Evolutionary conservation across 768 basidiomycete species (phyloP), one percentile per base, ranked within the genome.

Genomic region (Kockovaella imperatae): DNA sequence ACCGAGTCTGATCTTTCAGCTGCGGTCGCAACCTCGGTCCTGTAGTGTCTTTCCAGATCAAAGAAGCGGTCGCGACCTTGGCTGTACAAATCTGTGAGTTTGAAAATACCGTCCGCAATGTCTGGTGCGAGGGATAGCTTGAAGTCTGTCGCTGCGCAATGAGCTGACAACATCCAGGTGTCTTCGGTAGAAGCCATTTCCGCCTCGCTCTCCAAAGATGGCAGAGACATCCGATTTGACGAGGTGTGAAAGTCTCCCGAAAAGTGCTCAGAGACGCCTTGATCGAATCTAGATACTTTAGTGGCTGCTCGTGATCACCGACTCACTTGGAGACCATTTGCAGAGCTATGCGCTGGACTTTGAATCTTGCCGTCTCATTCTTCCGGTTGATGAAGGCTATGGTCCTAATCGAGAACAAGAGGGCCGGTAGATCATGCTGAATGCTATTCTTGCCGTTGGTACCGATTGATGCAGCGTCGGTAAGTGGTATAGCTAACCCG

Each of bases 401-500:
- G 0, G 82, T 79, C 50, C 79, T 78, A 46, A 95, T 80, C 2
- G 88, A 84, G 62, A 90, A 83, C 20, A 97, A 71, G 72, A 97
- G 86, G 0, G 91, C 91, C 6, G 81, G 80, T 2, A 49, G 44
- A n/a, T n/a, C n/a, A n/a, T n/a, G n/a, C 28, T 35, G 5, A 23
- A 44, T 17, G 14, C 21, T 18, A 14, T 35, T 29, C 13, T 32
- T 21, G 8, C 45, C 20, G 24, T 18, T 47, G 25, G 42, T 40
- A 17, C 58, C 61, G 15, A 57, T 78, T 6, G 84, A 72, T 23
- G 79, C 76, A 45, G 81, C 78, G 45, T 81, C 75, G 0, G 78
- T 78, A 23, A 96, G 75, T 0, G 93, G 93, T 59, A 97, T 87
- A 4, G 88, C 91, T 3, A 89, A 79, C n/a, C 90, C 90, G 29